Base-by-base conservation (phyloP, 306 rosid species). In the Fragaria iinumae region DNA sequence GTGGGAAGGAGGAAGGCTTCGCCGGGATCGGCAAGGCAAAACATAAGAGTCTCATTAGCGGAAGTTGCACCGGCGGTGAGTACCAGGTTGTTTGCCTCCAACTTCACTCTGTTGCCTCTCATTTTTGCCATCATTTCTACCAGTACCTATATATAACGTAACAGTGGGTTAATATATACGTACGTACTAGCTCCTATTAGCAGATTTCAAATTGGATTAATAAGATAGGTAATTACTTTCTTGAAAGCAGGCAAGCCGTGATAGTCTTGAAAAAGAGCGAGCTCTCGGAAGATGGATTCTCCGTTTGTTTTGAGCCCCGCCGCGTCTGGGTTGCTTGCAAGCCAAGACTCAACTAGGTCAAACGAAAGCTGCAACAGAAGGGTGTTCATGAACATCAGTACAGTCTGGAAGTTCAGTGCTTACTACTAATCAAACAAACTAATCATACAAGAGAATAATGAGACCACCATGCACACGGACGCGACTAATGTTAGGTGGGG, bases 231-330 rank as follows among this genome's bases (percentile, higher is more conserved):
- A 27, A 29, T 49, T 34, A 90, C 98, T 10, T 87, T 82, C 84
- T 94, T 94, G 50, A 94, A 89, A 77, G 87, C 77, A 2, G 98
- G 90, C 32, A 90, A 81, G 34, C 98, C 98, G 21, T 86, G 93
- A 39, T 94, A 94, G 84, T 94, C 97, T 78, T 94, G 98, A 80
- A 92, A 94, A 52, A 94, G 90, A 17, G 97, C 97, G 3, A 94
- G 88, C 44, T 92, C 93, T 79, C 59, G 87, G 80, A 94, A 92
- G 27, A 79, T 23, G 8, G 97, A 94, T 29, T 32, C 73, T 11
- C 95, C 93, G 64, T 89, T 80, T 73, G 67, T 80, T 79, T 83
- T 85, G 79, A 94, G 55, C 10, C 82, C 92, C 71, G 88, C n/a
- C 3, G 85, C 83, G 29, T 87, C 86, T 0, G 88, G 83, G 76